Evolutionary conservation across 768 basidiomycete species (phyloP).

Genomic region (Heimioporus sp.): DNA sequence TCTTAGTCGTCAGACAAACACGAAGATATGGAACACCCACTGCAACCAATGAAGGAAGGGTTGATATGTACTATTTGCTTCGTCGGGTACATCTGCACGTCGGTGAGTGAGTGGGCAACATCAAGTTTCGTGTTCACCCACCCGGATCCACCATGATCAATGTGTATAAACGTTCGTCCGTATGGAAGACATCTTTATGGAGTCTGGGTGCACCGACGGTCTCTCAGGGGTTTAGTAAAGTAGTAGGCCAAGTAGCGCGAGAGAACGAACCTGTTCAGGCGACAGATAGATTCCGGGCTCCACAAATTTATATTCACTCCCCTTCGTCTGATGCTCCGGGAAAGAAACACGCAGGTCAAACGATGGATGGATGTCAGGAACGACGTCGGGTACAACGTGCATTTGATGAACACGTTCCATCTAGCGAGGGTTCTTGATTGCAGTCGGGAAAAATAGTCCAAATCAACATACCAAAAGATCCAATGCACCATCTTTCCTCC

Average conservation of each 20-base stretch:
- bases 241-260: not conserved
- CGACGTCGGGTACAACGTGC: slow-evolving; percentile 85
- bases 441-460: not conserved
- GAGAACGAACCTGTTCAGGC: slow-evolving; percentile 60
- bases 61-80: slow-evolving; percentile 58
- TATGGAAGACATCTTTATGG: slow-evolving; percentile 77
- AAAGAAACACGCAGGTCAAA: slow-evolving; percentile 71
- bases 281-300: slow-evolving; percentile 70
- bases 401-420: slow-evolving; percentile 95
- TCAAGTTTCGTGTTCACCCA: slow-evolving; percentile 35
- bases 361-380: slow-evolving; percentile 68
- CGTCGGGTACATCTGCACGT: slow-evolving; percentile 78
- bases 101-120: slow-evolving; percentile 6
- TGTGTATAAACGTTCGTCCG: slow-evolving; percentile 79
- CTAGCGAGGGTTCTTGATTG: slow-evolving; percentile 34
- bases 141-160: slow-evolving; percentile 88
- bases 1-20: not conserved
- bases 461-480: slow-evolving; percentile 64
- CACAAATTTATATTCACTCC: slow-evolving; percentile 38
- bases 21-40: slow-evolving; percentile 39
- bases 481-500: slow-evolving; percentile 81
- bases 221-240: slow-evolving; percentile 33
- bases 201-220: slow-evolving; percentile 65
- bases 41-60: slow-evolving; percentile 85
- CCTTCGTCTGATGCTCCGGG: slow-evolving; percentile 30